phyloP scores from a whole-genome alignment of 495 filamentous ascomycete genomes.

The Saxophila tyrrhenica region DNA sequence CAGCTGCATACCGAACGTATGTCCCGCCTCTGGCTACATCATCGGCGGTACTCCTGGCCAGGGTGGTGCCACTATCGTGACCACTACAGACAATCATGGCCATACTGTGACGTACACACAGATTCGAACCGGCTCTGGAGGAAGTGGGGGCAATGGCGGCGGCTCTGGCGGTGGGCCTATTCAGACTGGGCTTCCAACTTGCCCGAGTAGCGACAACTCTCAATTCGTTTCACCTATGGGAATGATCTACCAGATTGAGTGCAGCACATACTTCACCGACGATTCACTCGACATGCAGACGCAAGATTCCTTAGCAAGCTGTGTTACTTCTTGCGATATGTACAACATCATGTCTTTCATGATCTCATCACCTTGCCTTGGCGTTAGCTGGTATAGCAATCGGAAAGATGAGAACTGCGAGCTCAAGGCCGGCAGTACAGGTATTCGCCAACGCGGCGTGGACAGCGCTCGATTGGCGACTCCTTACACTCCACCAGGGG shows the following conservation, averaged over 20 bases:
- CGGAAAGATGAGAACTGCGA: conserved; percentile 2
- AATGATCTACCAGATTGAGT: conserved; percentile 13
- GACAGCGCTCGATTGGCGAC: conserved; percentile 4
- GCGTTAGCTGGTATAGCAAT: conserved; percentile 5
- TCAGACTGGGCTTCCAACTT: conserved; percentile 6
- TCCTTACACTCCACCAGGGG: neutral
- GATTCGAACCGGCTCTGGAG: conserved; percentile 1
- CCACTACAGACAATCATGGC: conserved; percentile 3
- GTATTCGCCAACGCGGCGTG: neutral
- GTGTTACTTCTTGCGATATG: conserved; percentile 19
- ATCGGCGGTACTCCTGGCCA: conserved; percentile 2
- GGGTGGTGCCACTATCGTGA: conserved; percentile 4
- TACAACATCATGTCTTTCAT: conserved; percentile 15
- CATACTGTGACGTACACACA: conserved; percentile 8
- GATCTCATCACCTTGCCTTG: conserved; percentile 8
- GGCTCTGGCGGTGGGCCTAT: neutral
- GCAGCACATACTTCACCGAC: conserved; percentile 11
- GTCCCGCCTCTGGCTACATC: conserved; percentile 10
- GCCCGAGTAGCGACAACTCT: conserved; percentile 5
- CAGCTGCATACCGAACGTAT: conserved; percentile 11
- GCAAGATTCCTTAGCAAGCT: conserved; percentile 3
- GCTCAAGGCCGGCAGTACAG: conserved; percentile 1
- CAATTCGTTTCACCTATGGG: conserved; percentile 4
- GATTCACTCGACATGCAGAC: conserved; percentile 5
- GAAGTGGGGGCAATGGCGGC: neutral